phyloP scores from a whole-genome alignment of 805 yeast species.

The Candida awuae region DNA sequence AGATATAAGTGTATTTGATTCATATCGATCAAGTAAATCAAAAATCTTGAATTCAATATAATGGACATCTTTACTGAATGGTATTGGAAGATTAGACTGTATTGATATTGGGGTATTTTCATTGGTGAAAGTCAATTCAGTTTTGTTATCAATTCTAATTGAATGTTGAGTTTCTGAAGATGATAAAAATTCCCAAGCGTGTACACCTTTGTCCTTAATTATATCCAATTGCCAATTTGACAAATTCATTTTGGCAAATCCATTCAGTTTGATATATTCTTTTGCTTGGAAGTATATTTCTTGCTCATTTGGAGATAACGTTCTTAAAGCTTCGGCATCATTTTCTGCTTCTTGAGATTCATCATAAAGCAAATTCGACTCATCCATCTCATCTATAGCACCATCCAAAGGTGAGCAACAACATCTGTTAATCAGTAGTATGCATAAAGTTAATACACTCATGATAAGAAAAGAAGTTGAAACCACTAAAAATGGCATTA shows the following conservation, averaged over 20 bases:
- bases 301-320: conserved; percentile 60
- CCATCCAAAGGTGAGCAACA: neutral
- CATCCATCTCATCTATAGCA: neutral
- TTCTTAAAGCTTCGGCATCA: conserved; percentile 47
- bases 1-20: conserved; percentile 43
- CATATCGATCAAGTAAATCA: conserved; percentile 47
- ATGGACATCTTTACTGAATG: conserved; percentile 73
- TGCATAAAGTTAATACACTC: neutral
- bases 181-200: conserved; percentile 72
- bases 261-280: conserved; percentile 38
- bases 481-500: conserved; percentile 5
- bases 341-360: conserved; percentile 42
- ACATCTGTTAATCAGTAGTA: conserved; percentile 2
- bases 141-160: conserved; percentile 35
- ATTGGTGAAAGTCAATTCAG: conserved; percentile 38
- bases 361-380: conserved; percentile 3
- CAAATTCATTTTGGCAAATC: conserved; percentile 28
- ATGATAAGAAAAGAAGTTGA: conserved; percentile 2
- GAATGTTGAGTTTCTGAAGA: conserved; percentile 4
- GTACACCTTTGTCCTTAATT: conserved; percentile 81
- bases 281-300: conserved; percentile 61
- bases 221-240: conserved; percentile 50
- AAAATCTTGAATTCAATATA: conserved; percentile 84
- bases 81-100: conserved; percentile 80
- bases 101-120: conserved; percentile 40